Conservation (phyloP, 768 basidiomycete species). For the Trametes maxima region DNA sequence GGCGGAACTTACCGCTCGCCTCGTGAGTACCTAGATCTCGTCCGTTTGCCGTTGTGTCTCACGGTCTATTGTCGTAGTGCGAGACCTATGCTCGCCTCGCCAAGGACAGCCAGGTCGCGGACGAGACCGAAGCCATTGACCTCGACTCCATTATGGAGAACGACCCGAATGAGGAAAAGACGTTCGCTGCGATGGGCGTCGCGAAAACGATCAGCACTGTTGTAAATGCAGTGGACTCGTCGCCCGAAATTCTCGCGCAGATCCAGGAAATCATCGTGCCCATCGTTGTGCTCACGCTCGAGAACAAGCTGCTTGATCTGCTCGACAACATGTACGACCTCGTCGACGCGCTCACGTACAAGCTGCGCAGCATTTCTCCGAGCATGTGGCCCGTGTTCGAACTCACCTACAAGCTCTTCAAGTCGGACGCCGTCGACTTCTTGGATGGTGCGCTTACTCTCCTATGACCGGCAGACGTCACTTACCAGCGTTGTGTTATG, state of each 20-base stretch:
- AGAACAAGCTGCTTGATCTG: constrained; percentile 77
- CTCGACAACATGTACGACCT: constrained; percentile 88
- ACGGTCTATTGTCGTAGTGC: constrained; percentile 48
- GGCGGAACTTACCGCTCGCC: constrained; percentile 71
- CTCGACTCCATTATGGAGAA: constrained; percentile 53
- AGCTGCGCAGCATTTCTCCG: constrained; percentile 70
- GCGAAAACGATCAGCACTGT: constrained; percentile 86
- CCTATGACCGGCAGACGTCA: neutral
- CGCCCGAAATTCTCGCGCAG: constrained; percentile 73
- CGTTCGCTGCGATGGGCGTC: constrained; percentile 84
- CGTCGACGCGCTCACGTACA: constrained; percentile 84
- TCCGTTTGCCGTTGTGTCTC: neutral
- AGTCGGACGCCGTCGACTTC: constrained; percentile 82
- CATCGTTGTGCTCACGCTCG: constrained; percentile 73
- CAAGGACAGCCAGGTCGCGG: constrained; percentile 58
- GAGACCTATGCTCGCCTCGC: constrained; percentile 82
- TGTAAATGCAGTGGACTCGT: constrained; percentile 70
- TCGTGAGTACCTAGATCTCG: constrained; percentile 50
- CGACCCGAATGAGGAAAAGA: constrained; percentile 80
- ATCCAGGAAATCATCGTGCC: constrained; percentile 84
- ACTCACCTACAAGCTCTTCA: constrained; percentile 80
- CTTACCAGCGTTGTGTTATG: neutral
- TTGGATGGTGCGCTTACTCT: constrained; percentile 63
- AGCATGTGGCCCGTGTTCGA: constrained; percentile 90
- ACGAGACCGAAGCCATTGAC: constrained; percentile 56